Evolutionary conservation across 306 rosid species (phyloP).

Genomic region (Inga laurina): DNA sequence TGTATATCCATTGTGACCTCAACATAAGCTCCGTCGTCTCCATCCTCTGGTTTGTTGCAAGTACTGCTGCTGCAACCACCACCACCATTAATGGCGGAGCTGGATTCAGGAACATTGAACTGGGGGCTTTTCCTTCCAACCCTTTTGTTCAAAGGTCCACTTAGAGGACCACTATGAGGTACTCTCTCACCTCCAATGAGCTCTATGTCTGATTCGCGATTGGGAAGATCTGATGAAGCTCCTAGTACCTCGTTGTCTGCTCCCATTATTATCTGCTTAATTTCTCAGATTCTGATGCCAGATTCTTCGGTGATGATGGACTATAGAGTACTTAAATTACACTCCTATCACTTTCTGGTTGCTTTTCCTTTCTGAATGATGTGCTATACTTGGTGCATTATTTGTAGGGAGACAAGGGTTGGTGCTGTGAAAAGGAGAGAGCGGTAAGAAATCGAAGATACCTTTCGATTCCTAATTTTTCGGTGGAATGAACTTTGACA

Average conservation of each 20-base stretch:
- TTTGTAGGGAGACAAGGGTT: not conserved
- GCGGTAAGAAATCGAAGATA: not conserved
- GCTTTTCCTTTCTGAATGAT: not conserved
- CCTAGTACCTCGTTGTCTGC: slow-evolving; percentile 16
- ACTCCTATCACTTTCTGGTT: not conserved
- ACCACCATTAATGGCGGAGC: not conserved
- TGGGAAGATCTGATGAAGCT: slow-evolving; percentile 34
- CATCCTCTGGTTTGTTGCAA: slow-evolving; percentile 29
- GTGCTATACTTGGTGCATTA: not conserved
- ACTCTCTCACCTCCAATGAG: slow-evolving; percentile 36
- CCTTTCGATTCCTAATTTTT: not conserved
- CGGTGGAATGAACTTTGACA: not conserved
- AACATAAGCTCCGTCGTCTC: slow-evolving; percentile 36
- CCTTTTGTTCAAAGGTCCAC: slow-evolving; percentile 45
- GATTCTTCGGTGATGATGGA: not conserved
- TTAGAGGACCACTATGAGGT: slow-evolving; percentile 38
- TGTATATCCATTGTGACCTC: slow-evolving; percentile 53
- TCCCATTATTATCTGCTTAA: slow-evolving; percentile 29
- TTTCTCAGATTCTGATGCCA: slow-evolving; percentile 11
- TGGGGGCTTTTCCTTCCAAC: slow-evolving; percentile 36
- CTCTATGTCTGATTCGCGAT: slow-evolving; percentile 41
- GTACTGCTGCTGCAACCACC: not conserved
- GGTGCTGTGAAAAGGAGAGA: not conserved
- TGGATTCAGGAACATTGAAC: slow-evolving; percentile 17
- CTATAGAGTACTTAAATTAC: not conserved